Conservation (phyloP, 352 stramenopile species). For the Phytopythium mirpurense region DNA sequence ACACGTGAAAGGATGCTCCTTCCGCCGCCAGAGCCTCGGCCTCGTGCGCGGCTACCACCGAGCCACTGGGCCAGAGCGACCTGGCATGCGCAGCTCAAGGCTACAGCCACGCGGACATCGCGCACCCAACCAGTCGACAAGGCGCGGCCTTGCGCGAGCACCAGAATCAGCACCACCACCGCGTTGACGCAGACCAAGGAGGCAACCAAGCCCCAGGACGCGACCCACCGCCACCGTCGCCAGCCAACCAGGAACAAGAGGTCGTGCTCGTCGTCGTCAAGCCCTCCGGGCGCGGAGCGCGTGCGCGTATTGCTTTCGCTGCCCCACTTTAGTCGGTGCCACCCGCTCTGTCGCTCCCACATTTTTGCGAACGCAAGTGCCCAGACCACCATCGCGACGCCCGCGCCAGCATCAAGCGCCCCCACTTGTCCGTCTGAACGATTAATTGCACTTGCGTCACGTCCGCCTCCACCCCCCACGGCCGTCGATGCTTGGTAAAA, state of each 20-base stretch:
- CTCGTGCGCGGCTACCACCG: not conserved
- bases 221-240: slow-evolving; percentile 7
- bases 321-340: slow-evolving; percentile 62
- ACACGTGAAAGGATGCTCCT: slow-evolving; percentile 18
- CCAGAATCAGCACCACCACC: slow-evolving; percentile 16
- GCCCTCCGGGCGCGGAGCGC: slow-evolving; percentile 21
- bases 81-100: slow-evolving; percentile 21
- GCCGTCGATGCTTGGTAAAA: slow-evolving; percentile 20
- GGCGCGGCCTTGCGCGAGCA: slow-evolving; percentile 26
- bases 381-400: slow-evolving; percentile 33
- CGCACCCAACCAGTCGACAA: slow-evolving; percentile 9
- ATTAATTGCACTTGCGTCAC: not conserved
- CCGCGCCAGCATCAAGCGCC: slow-evolving; percentile 13
- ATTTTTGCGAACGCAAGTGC: slow-evolving; percentile 45
- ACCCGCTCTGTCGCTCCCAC: slow-evolving; percentile 55
- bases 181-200: slow-evolving; percentile 18
- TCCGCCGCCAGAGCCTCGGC: slow-evolving; percentile 7
- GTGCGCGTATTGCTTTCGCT: slow-evolving; percentile 15
- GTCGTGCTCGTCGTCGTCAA: slow-evolving; percentile 17
- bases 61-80: slow-evolving; percentile 17
- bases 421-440: not conserved
- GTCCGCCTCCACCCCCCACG: not conserved
- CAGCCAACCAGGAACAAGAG: slow-evolving; percentile 1
- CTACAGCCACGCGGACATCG: slow-evolving; percentile 20
- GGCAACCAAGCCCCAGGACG: slow-evolving; percentile 14